Conservation (phyloP, 345 rosid genomes). For the Kernera saxatilis region DNA sequence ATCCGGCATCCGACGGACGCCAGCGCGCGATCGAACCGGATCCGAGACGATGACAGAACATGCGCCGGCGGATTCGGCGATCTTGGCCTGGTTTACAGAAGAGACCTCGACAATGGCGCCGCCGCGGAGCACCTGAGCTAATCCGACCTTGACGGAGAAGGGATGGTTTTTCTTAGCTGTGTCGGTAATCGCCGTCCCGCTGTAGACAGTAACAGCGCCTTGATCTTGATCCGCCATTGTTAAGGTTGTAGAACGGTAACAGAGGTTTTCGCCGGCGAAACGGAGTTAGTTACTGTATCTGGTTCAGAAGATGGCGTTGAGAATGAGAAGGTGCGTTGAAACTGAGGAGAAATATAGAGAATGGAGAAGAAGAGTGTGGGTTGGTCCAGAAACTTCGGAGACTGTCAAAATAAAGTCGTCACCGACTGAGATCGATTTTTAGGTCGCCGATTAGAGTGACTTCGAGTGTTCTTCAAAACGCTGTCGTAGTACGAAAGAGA, state of each 20-base stretch:
- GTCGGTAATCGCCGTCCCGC: constrained; percentile 44
- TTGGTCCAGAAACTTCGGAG: constrained; percentile 18
- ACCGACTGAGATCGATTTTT: background rate
- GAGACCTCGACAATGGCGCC: constrained; percentile 54
- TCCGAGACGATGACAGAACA: constrained; percentile 50
- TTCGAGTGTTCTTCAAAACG: background rate
- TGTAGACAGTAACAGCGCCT: constrained; percentile 33
- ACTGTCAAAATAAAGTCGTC: constrained; percentile 3
- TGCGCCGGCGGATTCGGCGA: constrained; percentile 63
- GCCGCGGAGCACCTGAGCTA: constrained; percentile 64
- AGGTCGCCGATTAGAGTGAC: background rate
- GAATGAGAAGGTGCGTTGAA: background rate
- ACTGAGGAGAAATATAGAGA: constrained; percentile 18
- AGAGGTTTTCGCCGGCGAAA: background rate
- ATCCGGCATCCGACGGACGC: constrained; percentile 51
- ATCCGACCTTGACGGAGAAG: constrained; percentile 50
- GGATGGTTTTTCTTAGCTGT: constrained; percentile 42
- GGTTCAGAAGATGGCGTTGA: background rate
- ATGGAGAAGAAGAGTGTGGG: constrained; percentile 19
- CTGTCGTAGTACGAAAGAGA: background rate
- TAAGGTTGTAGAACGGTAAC: background rate
- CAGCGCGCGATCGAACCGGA: constrained; percentile 7
- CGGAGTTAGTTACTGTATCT: background rate
- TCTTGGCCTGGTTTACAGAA: constrained; percentile 47
- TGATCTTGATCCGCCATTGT: constrained; percentile 32